Evolutionary conservation across 2,329 filamentous ascomycete genomes (phyloP), one percentile per base, ranked within the genome.

Genomic region (Ophidiomyces ophidiicola): DNA sequence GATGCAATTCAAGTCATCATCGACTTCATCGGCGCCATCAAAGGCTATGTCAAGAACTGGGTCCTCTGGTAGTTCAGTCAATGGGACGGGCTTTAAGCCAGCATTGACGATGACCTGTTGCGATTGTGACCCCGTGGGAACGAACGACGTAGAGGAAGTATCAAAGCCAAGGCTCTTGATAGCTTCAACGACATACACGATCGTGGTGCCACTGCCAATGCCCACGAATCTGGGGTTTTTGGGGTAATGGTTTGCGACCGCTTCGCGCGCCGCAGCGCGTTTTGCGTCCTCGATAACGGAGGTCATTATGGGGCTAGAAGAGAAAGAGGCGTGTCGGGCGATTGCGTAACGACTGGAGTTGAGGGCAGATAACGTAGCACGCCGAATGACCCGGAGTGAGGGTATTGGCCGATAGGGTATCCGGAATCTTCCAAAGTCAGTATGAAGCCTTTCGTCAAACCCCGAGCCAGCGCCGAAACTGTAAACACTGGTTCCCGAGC

Each of bases 11-110:
- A 98, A 66, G 37, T 92, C 82, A 32, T 84, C 78, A 57, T 98
- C 90, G 21, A 98, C 86, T 67, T 98, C 90, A 58, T 98, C 90
- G 3, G 90, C 90, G 39, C 90, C 90, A 56, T 98, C 90, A 57
- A 98, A 98, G 35, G 82, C 83, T 12, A 96, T 81, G 53, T 96
- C 88, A 19, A 98, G 71, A 56, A 78, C 59, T 10, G 66, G 65
- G 39, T 70, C 69, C 28, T 69, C 57, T 1, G 82, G 80, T 11
- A 92, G 67, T 44, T 80, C 75, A 53, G 88, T 81, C 52, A 93
- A 82, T 49, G 78, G 76, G 39, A 86, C 75, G 8, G 90, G 76
- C 17, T 73, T 75, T 40, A 96, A 68, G 2, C 84, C 83, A 14
- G 85, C 83, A 34, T 71, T 67, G 45, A 84, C 72, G 54, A 98